Evolutionary conservation across 371 early-diverging fungal genomes (phyloP).

Genomic region (Actinomucor elegans): DNA sequence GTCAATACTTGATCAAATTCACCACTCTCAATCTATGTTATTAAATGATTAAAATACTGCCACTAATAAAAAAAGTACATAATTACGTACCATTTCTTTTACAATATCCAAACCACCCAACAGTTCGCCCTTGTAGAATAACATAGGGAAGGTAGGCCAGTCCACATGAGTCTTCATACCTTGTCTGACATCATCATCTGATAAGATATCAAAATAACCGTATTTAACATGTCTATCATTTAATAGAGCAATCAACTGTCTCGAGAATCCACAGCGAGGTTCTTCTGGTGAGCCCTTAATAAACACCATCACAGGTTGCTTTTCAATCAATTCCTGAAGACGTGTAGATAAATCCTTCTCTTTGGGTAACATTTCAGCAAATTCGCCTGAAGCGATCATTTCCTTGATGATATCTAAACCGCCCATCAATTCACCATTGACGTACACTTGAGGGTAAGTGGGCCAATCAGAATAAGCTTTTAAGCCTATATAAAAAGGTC

Average conservation of each 20-base stretch:
- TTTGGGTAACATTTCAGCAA: slow-evolving; percentile 57
- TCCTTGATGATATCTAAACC: slow-evolving; percentile 92
- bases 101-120: slow-evolving; percentile 95
- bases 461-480: slow-evolving; percentile 92
- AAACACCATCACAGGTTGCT: slow-evolving; percentile 82
- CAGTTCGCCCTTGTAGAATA: slow-evolving; percentile 91
- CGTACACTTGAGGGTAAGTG: slow-evolving; percentile 96
- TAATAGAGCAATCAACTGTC: slow-evolving; percentile 70
- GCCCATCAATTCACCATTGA: slow-evolving; percentile 94
- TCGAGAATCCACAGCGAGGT: slow-evolving; percentile 89
- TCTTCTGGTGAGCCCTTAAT: slow-evolving; percentile 92
- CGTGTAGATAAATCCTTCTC: slow-evolving; percentile 75
- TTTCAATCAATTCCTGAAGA: slow-evolving; percentile 67
- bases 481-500: slow-evolving; percentile 44
- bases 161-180: slow-evolving; percentile 57
- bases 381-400: slow-evolving; percentile 77
- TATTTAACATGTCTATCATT: slow-evolving; percentile 72
- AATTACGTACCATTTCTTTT: slow-evolving; percentile 73
- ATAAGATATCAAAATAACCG: slow-evolving; percentile 83
- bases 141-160: slow-evolving; percentile 64
- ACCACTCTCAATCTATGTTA: slow-evolving; percentile 35
- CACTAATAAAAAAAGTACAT: neutral
- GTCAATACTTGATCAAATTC: slow-evolving; percentile 49
- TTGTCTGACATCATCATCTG: slow-evolving; percentile 87
- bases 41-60: neutral